phyloP scores from a whole-genome alignment of 805 yeast genomes.

The Martiniozyma abietophila region DNA sequence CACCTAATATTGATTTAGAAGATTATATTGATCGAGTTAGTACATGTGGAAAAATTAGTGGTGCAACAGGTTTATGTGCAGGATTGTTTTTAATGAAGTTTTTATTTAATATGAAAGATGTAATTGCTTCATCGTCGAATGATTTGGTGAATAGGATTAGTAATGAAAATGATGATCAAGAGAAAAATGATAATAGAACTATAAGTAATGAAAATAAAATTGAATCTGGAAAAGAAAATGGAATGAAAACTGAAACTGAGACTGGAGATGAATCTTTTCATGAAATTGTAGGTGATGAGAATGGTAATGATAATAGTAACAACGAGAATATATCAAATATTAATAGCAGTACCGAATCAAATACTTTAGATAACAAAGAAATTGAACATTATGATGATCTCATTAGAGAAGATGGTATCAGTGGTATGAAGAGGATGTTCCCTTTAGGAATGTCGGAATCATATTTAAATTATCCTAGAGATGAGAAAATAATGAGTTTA shows the following conservation, averaged over 20 bases:
- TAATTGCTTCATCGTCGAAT: too few relatives aligned
- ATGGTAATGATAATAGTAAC: too few relatives aligned
- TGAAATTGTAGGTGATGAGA: neutral
- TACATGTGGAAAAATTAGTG: slow-evolving; percentile 23
- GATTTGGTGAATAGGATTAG: neutral
- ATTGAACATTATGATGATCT: too few relatives aligned
- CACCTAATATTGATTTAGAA: slow-evolving; percentile 22
- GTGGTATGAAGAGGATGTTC: too few relatives aligned
- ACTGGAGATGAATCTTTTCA: neutral
- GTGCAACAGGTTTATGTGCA: slow-evolving; percentile 25
- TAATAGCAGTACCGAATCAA: too few relatives aligned
- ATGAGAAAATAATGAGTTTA: slow-evolving; percentile 27
- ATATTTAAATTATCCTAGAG: too few relatives aligned
- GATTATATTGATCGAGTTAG: slow-evolving; percentile 26
- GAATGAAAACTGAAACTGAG: too few relatives aligned
- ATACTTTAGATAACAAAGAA: neutral
- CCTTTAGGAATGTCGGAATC: too few relatives aligned
- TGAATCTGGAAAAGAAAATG: neutral
- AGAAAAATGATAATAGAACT: neutral
- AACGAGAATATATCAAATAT: too few relatives aligned
- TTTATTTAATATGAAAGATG: slow-evolving; percentile 21
- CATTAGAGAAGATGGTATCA: too few relatives aligned
- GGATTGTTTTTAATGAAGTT: slow-evolving; percentile 24
- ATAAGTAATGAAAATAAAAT: neutral
- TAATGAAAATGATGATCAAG: neutral